Percentiles rank a stretch among this genome's conserved stretches.
These are phyloP conservation scores for Colletotrichum simmondsii DNA, from an alignment of 2,329 filamentous ascomycete genomes.

Conservation along the genomic window DNA sequence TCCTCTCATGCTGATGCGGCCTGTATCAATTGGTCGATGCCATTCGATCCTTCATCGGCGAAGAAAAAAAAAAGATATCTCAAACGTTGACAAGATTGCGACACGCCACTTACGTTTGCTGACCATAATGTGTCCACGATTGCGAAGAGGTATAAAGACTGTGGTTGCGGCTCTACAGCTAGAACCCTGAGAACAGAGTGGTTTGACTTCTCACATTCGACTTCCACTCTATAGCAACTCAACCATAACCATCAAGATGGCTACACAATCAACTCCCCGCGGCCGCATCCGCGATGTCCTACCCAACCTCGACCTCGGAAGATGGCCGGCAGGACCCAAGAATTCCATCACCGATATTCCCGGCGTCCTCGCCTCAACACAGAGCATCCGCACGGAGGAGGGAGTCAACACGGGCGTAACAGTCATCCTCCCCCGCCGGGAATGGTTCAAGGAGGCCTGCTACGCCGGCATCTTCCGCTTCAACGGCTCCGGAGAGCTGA, in stretches of 20 bases:
- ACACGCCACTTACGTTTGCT: background rate
- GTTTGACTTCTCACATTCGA: background rate
- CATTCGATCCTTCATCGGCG: background rate
- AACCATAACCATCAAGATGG: background rate
- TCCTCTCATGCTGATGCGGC: background rate
- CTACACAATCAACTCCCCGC: constrained; percentile 30
- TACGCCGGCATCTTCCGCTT: constrained; percentile 68
- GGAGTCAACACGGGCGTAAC: constrained; percentile 62
- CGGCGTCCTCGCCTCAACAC: constrained; percentile 58
- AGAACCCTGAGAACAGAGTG: too few species aligned
- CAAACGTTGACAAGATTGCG: background rate
- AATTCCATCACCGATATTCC: constrained; percentile 64
- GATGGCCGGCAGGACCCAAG: constrained; percentile 54
- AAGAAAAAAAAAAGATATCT: too few species aligned
- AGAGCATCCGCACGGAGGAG: constrained; percentile 51
- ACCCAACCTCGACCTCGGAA: constrained; percentile 55
- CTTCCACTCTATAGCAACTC: background rate
- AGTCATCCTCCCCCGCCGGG: constrained; percentile 55
- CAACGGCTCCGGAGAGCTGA: constrained; percentile 73
- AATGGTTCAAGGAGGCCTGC: constrained; percentile 57
- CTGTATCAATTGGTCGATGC: background rate
- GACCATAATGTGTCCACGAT: background rate
- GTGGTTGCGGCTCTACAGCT: too few species aligned
- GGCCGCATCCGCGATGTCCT: constrained; percentile 55
- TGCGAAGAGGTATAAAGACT: background rate